These are phyloP conservation scores for Chlamydomonas schloesseri DNA, from an alignment of 139 green algal genomes.

Conservation along the genomic window DNA sequence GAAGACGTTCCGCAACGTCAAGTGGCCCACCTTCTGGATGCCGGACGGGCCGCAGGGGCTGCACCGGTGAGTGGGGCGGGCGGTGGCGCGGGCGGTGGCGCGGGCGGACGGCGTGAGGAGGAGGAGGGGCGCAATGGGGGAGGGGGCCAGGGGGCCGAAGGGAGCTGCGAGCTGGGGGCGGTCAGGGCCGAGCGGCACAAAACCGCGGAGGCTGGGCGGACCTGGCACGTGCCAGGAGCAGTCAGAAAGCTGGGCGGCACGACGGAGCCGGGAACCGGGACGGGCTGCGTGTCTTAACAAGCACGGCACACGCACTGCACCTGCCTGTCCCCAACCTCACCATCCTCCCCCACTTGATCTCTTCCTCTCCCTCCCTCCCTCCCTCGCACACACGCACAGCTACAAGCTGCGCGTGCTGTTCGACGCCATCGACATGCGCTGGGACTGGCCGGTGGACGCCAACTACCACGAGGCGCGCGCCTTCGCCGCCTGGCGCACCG, in stretches of 20 bases:
- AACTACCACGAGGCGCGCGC: conserved; percentile 83
- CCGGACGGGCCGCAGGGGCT: conserved; percentile 70
- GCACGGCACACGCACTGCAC: no score
- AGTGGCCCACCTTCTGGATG: conserved; percentile 89
- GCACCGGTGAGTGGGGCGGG: conserved; percentile 48
- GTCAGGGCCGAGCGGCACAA: no score
- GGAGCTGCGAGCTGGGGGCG: no score
- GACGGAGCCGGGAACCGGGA: no score
- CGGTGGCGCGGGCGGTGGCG: background rate
- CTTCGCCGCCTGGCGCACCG: conserved; percentile 77
- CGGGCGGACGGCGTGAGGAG: no score
- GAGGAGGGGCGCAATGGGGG: no score
- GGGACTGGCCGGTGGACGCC: conserved; percentile 77
- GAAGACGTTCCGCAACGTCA: conserved; percentile 86
- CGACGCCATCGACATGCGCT: conserved; percentile 74
- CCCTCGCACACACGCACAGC: conserved; percentile 1
- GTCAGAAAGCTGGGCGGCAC: no score
- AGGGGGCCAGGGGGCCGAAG: no score
- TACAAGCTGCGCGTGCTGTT: conserved; percentile 83
- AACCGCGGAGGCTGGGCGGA: no score
- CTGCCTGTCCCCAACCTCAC: no score
- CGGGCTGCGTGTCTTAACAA: no score
- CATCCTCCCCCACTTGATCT: background rate
- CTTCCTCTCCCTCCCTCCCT: background rate
- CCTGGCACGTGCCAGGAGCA: no score